A percentile compares a stretch with the other conserved stretches of the same genome.
Evolutionary conservation across 495 filamentous ascomycete genomes (phyloP).

Genomic region (Trichocladium antarcticum): DNA sequence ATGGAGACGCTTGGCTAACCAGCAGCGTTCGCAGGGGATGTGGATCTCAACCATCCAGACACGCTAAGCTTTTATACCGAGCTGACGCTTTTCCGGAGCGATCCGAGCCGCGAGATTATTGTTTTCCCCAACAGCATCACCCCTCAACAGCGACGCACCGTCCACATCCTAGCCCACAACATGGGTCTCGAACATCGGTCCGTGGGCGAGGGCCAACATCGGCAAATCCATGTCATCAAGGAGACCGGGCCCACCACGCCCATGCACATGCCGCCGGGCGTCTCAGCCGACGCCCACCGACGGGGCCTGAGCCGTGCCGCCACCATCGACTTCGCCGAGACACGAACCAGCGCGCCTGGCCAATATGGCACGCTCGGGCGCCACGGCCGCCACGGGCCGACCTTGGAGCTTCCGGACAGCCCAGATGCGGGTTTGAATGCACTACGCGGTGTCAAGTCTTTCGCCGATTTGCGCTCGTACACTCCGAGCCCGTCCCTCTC

Average conservation of each 20-base stretch:
- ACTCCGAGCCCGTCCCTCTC: conserved; percentile 90
- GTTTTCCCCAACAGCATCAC: conserved; percentile 72
- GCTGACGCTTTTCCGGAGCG: conserved; percentile 78
- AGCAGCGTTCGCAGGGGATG: conserved; percentile 38
- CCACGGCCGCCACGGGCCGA: conserved; percentile 52
- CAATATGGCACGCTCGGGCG: conserved; percentile 65
- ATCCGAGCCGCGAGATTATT: conserved; percentile 61
- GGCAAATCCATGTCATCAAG: conserved; percentile 82
- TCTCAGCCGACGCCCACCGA: conserved; percentile 60
- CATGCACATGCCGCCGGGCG: conserved; percentile 49
- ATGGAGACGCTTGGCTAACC: conserved; percentile 24
- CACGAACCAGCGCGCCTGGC: conserved; percentile 55
- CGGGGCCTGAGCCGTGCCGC: conserved; percentile 83
- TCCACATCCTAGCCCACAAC: conserved; percentile 90
- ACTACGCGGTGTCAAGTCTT: conserved; percentile 91
- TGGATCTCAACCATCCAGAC: conserved; percentile 85
- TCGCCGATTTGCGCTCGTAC: conserved; percentile 88
- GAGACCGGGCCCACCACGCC: conserved; percentile 32
- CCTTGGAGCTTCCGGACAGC: conserved; percentile 76
- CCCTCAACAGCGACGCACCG: conserved; percentile 71
- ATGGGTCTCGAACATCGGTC: conserved; percentile 86
- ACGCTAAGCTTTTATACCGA: conserved; percentile 82
- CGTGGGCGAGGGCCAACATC: conserved; percentile 70
- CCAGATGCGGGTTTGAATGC: conserved; percentile 45
- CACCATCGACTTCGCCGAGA: conserved; percentile 96